These are phyloP conservation scores for Camellia japonica DNA, from an alignment of 148 eudicot species.

Conservation along the genomic window DNA sequence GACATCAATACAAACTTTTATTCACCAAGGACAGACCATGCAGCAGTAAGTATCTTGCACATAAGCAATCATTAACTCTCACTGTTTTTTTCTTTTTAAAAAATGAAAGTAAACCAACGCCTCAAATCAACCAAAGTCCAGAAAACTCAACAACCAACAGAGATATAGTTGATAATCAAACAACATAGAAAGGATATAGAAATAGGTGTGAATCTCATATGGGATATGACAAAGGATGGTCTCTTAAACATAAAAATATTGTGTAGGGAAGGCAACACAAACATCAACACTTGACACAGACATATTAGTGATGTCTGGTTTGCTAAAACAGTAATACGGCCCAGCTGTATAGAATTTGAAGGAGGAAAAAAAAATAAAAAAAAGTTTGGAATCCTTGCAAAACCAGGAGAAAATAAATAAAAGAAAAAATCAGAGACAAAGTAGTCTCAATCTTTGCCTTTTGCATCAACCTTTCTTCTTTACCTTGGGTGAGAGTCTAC, in stretches of 20 bases:
- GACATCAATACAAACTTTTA: not conserved
- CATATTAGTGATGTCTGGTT: not conserved
- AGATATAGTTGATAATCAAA: not conserved
- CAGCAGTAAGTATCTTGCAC: not conserved
- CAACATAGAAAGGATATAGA: not conserved
- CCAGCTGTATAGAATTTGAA: conserved; percentile 5
- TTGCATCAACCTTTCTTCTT: not conserved
- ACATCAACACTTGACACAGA: not conserved
- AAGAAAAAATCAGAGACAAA: not conserved
- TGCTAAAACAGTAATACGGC: not conserved
- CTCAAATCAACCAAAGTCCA: not conserved
- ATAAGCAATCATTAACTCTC: not conserved
- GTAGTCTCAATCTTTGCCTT: not conserved
- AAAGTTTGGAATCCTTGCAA: not conserved
- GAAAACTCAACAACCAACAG: not conserved
- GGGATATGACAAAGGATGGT: not conserved
- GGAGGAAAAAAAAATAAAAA: too few species aligned
- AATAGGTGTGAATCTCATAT: not conserved
- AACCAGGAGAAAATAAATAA: not conserved
- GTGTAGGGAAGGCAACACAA: not conserved
- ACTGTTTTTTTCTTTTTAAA: not conserved
- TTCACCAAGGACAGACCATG: not conserved
- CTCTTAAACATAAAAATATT: conserved; percentile 1
- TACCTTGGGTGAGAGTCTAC: not conserved
- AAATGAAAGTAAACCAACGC: not conserved